Conservation (phyloP, 306 rosid genomes). For the Bauhinia variegata region DNA sequence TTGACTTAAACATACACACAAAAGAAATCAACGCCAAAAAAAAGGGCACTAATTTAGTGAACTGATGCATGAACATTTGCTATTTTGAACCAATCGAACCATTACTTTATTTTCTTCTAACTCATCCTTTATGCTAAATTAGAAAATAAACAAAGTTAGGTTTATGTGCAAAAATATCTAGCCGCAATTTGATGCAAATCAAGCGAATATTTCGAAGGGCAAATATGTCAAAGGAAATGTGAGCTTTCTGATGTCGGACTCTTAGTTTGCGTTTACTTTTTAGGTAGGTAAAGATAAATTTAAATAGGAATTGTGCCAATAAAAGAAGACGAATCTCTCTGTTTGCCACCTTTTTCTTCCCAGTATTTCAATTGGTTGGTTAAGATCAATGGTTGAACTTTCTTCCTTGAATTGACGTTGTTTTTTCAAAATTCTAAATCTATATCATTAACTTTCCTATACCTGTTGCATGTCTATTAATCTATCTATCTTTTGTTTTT, state of each 20-base stretch:
- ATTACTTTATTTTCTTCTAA: too few relatives aligned
- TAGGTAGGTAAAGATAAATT: conserved; percentile 26
- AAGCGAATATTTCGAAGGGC: conserved; percentile 4
- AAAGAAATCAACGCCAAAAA: too few relatives aligned
- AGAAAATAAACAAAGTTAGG: not conserved
- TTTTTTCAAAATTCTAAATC: too few relatives aligned
- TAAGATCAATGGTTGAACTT: not conserved
- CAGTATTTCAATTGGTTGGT: not conserved
- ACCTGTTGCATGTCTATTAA: too few relatives aligned
- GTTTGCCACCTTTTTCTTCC: not conserved
- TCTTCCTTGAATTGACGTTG: too few relatives aligned
- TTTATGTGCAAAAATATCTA: too few relatives aligned
- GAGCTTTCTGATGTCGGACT: conserved; percentile 17
- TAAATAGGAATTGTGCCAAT: conserved; percentile 13
- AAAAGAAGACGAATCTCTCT: not conserved
- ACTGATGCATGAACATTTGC: too few relatives aligned
- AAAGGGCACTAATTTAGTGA: too few relatives aligned
- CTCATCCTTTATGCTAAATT: too few relatives aligned
- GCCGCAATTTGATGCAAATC: conserved; percentile 9
- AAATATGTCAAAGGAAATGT: conserved; percentile 5
- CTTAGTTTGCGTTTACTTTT: conserved; percentile 16
- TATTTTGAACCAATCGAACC: too few relatives aligned
- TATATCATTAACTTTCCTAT: too few relatives aligned
- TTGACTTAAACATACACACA: conserved; percentile 8
- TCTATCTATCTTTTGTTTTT: too few relatives aligned